Base-by-base conservation (phyloP, 1,284 basidiomycete genomes). In the Leccinum pachyderme region DNA sequence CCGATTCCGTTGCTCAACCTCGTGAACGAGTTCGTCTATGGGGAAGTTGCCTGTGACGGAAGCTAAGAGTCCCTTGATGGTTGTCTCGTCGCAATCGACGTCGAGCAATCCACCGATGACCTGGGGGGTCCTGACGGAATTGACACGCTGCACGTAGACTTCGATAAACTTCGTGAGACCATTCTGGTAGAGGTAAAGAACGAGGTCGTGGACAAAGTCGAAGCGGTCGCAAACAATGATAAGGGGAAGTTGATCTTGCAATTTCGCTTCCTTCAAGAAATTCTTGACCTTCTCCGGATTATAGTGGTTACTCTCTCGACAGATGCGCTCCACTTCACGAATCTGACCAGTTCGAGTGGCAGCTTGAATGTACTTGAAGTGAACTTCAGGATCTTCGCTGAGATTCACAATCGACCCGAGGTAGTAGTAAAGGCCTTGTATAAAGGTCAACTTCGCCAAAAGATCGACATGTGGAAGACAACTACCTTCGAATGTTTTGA, bases 271-370 rank as follows among this genome's bases (percentile, higher is more conserved):
- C 73, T 95, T 96, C 75, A 99, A 87, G 88, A 98, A 99, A 79
- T 99, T 99, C 82, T 99, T 99, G 81, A 99, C 97, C 77, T 99
- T 99, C 78, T 99, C 97, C 2, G 97, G 93, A 75, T 97, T 97
- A 83, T 99, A 99, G 76, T 81, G 82, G 77, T 99, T 98, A 72
- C 91, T 94, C 79, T 99, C 97, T 60, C 97, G 84, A 72, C 95
- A 97, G 68, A 99, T 96, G 56, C 97, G 93, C 77, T 99, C 97
- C 59, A 99, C 97, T 72, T 99, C 97, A 57, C 97, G 89, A 67
- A 99, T 95, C 72, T 99, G 97, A 45, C 96, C 96, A 22, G 97
- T 99, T 44, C 97, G 89, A 2, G 95, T 98, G 9, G 97, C 97
- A 32, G 97, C 97, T 72, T 99, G 97, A 68, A 99, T 98, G 77